Percentiles rank a stretch among this genome's conserved stretches.
Evolutionary conservation across 441 rosid species (phyloP).

Genomic region (Mallotus repandus): DNA sequence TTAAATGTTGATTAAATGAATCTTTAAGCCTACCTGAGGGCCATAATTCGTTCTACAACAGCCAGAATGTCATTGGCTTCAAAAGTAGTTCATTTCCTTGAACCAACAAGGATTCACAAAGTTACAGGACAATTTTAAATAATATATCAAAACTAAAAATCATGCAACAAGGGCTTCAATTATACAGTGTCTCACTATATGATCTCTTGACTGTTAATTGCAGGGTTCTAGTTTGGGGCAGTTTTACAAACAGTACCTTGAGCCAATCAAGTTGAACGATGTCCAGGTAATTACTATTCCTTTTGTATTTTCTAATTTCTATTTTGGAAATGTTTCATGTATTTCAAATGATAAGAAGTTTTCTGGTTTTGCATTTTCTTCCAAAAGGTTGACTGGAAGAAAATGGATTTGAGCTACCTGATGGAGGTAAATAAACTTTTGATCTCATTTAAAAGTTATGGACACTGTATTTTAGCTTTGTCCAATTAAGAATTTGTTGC

Average conservation of each 20-base stretch:
- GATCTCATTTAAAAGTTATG: slow-evolving; percentile 3
- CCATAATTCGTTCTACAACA: background rate
- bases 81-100: background rate
- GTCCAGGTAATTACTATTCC: slow-evolving; percentile 51
- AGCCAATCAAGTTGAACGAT: slow-evolving; percentile 87
- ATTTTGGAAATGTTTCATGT: slow-evolving; percentile 18
- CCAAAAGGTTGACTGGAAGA: slow-evolving; percentile 84
- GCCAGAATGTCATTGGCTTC: background rate
- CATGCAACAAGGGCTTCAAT: background rate
- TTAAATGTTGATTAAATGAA: background rate
- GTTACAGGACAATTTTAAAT: background rate
- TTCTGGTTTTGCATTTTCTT: slow-evolving; percentile 21
- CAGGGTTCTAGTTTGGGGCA: slow-evolving; percentile 99
- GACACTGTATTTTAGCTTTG: slow-evolving; percentile 1
- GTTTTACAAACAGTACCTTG: slow-evolving; percentile 81
- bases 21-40: background rate
- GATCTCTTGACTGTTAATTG: slow-evolving; percentile 19
- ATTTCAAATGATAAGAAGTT: slow-evolving; percentile 11
- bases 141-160: background rate
- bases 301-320: slow-evolving; percentile 6
- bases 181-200: background rate
- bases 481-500: slow-evolving; percentile 22
- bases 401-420: slow-evolving; percentile 82
- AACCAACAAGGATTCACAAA: background rate
- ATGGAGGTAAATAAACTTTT: slow-evolving; percentile 53